These are phyloP conservation scores for Aspergillus novofumigatus DNA, from an alignment of 2,329 filamentous ascomycete genomes.

Conservation along the genomic window DNA sequence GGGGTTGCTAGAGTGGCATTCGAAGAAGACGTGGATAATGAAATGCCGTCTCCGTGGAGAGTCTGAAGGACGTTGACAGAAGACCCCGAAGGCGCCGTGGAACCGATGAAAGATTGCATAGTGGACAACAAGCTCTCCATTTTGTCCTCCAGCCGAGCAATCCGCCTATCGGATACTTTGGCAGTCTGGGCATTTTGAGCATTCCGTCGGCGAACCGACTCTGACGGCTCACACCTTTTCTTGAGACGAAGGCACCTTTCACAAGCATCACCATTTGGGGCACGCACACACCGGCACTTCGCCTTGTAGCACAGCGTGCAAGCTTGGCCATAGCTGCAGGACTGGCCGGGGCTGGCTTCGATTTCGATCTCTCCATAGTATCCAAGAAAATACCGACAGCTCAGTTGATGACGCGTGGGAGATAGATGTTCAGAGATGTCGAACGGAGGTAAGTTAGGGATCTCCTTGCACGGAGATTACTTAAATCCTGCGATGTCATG, in stretches of 20 bases:
- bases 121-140: constrained; percentile 30
- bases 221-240: constrained; percentile 33
- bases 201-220: constrained; percentile 30
- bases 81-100: constrained; percentile 4
- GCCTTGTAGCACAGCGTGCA: constrained; percentile 29
- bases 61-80: neutral
- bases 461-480: neutral
- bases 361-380: constrained; percentile 13
- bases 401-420: neutral
- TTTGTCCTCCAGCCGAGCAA: constrained; percentile 34
- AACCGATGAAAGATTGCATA: constrained; percentile 23
- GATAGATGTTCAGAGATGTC: neutral
- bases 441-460: neutral
- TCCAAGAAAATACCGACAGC: neutral
- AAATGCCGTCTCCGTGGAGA: constrained; percentile 1
- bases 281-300: constrained; percentile 27
- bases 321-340: constrained; percentile 25
- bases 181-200: constrained; percentile 3
- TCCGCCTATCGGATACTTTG: constrained; percentile 27
- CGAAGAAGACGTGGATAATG: constrained; percentile 1
- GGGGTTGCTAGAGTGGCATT: neutral
- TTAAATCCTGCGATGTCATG: neutral
- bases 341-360: constrained; percentile 2
- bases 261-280: constrained; percentile 14
- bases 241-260: constrained; percentile 35